Conservation (phyloP, 2,329 filamentous ascomycete genomes). For the Gyromitra esculenta region DNA sequence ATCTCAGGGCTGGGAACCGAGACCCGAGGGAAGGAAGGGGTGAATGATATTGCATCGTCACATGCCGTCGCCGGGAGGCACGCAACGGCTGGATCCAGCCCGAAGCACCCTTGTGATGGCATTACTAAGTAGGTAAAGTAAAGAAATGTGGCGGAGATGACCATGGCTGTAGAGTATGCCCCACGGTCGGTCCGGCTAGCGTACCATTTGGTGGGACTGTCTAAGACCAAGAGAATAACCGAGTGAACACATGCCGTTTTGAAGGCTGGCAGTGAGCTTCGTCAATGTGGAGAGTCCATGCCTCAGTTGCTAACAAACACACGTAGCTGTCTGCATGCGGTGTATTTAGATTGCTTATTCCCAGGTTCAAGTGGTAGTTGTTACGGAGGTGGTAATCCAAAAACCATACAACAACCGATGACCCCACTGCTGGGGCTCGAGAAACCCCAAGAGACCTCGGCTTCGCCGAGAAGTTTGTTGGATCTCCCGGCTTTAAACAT, state of each 20-base stretch:
- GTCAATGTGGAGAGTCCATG: not conserved
- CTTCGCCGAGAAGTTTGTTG: conserved; percentile 23
- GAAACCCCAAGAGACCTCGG: conserved; percentile 10
- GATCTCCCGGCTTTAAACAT: not conserved
- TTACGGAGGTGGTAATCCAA: not conserved
- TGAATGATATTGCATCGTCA: conserved; percentile 44
- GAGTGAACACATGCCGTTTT: not conserved
- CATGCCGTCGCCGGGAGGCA: conserved; percentile 28
- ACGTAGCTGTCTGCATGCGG: not conserved
- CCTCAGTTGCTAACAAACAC: not conserved
- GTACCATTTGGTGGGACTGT: not conserved
- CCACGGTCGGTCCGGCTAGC: not conserved
- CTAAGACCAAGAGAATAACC: not conserved
- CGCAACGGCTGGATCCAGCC: conserved; percentile 6
- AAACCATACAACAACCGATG: not conserved
- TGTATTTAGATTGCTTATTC: conserved; percentile 12
- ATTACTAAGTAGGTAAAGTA: conserved; percentile 32
- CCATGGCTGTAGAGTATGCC: not conserved
- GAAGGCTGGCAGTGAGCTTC: not conserved
- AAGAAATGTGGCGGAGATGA: conserved; percentile 1
- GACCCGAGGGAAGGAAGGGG: conserved; percentile 46
- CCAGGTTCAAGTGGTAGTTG: not conserved
- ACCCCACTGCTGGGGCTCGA: not conserved
- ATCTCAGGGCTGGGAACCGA: conserved; percentile 34
- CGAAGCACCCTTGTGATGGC: conserved; percentile 31